phyloP scores from a whole-genome alignment of 371 early-diverging fungal species.

The Mortierella sp. region DNA sequence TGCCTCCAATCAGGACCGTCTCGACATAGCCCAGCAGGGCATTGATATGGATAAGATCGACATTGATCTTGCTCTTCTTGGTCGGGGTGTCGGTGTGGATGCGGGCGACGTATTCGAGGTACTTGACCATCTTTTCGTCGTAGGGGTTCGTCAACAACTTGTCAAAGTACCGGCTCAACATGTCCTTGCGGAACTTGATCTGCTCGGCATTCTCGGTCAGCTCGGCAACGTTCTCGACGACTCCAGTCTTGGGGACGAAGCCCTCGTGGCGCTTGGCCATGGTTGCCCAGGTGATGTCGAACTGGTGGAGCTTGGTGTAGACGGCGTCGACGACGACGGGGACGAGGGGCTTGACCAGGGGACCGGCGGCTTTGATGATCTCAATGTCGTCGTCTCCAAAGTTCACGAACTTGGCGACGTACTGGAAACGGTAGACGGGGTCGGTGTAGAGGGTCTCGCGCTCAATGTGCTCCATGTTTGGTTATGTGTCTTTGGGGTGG shows the following conservation, averaged over 20 bases:
- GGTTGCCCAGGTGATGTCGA: constrained; percentile 75
- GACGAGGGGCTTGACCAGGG: constrained; percentile 75
- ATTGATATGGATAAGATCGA: constrained; percentile 87
- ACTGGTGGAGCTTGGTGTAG: constrained; percentile 72
- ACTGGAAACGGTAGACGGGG: constrained; percentile 77
- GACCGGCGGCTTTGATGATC: constrained; percentile 77
- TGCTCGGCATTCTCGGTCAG: constrained; percentile 76
- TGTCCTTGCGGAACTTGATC: constrained; percentile 87
- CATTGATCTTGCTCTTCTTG: constrained; percentile 80
- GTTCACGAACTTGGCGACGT: constrained; percentile 77
- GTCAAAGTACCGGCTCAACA: constrained; percentile 79
- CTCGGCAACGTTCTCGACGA: constrained; percentile 59
- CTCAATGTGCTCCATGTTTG: constrained; percentile 70
- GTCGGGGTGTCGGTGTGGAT: constrained; percentile 79
- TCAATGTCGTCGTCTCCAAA: constrained; percentile 73
- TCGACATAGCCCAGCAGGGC: constrained; percentile 84
- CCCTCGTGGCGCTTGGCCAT: constrained; percentile 79
- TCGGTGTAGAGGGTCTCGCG: constrained; percentile 75
- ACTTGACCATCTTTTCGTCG: constrained; percentile 80
- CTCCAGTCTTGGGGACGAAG: constrained; percentile 59
- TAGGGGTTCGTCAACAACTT: constrained; percentile 81
- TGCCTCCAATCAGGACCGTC: constrained; percentile 71
- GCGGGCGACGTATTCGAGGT: constrained; percentile 84
- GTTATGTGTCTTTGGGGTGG: neutral
- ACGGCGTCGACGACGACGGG: constrained; percentile 86